Base-by-base conservation (phyloP, 805 yeast species). In the Metschnikowia bowlesiae region DNA sequence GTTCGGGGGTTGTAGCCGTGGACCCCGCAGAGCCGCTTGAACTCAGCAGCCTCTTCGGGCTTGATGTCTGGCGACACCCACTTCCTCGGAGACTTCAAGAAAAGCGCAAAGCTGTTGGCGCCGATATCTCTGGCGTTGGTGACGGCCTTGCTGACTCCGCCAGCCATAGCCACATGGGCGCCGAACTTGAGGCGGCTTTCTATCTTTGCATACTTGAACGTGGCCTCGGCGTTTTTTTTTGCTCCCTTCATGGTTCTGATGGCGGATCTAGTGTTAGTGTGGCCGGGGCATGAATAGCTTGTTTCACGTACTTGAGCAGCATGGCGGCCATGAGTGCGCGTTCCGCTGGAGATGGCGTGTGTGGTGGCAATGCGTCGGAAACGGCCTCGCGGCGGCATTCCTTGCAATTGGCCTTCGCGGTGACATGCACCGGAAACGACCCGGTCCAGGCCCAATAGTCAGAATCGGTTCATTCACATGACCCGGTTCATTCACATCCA, bases 101-200 rank as follows among this genome's bases (percentile, higher is more conserved):
- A 94, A 59, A 94, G 69, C 0, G 97, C 98, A 75, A 94, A 90
- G 42, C 95, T 80, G 61, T 89, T 89, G 49, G 87, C 87, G 4
- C 78, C 84, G 28, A 81, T 70, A 38, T 71, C 70, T 60, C 69
- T 70, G 22, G 85, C 85, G 57, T 84, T 80, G 34, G 73, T 62
- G 1, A 88, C 82, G 7, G 92, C 76, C 31, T 86, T 84, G 40
- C 87, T 82, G 2, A 88, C 81, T 35, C 94, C 97, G 11, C 96
- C 96, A 5, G 86, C 77, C 57, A 85, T 83, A 2, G 87, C 82
- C 30, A 91, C 92, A 67, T 91, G 98, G 2, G 96, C 96, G 2
- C 98, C 98, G 62, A 81, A 91, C 62, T 80, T 85, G 68, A 71
- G 75, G 44, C 70, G 72, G 51, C 75, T 68, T 3, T 73, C 67